phyloP scores from a whole-genome alignment of 345 rosid species.

The Camelina hispida region DNA sequence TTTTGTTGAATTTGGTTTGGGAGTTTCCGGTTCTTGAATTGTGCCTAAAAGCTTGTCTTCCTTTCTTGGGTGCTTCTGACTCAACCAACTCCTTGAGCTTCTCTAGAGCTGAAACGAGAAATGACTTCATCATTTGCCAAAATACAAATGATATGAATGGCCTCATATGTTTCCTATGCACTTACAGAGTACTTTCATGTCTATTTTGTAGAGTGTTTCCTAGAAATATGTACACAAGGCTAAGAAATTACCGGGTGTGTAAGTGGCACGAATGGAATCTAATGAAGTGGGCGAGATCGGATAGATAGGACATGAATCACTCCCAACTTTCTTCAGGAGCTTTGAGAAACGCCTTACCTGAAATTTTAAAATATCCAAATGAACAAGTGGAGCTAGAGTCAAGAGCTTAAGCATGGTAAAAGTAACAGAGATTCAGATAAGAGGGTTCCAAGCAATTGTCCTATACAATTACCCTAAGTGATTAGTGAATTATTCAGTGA shows the following conservation, averaged over 20 bases:
- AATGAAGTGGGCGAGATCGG: conserved; percentile 56
- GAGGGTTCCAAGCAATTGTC: background rate
- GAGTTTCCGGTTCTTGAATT: conserved; percentile 45
- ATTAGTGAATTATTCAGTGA: background rate
- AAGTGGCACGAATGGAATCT: conserved; percentile 55
- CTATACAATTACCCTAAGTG: background rate
- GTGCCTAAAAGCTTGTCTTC: conserved; percentile 51
- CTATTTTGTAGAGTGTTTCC: background rate
- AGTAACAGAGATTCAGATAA: conserved; percentile 27
- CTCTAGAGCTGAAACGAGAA: conserved; percentile 61
- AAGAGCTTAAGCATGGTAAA: background rate
- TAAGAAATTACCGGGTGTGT: conserved; percentile 64
- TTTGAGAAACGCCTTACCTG: conserved; percentile 82
- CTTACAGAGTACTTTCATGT: background rate
- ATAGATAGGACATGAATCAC: conserved; percentile 60
- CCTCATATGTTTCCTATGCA: conserved; percentile 11
- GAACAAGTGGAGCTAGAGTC: conserved; percentile 21
- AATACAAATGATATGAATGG: background rate
- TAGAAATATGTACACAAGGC: conserved; percentile 13
- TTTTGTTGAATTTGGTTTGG: conserved; percentile 31
- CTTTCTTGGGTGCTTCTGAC: conserved; percentile 67
- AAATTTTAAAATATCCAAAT: conserved; percentile 30
- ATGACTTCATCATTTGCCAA: conserved; percentile 16
- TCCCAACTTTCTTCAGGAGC: conserved; percentile 73
- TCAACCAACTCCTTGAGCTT: conserved; percentile 72